phyloP scores from a whole-genome alignment of 2,329 filamentous ascomycete species.

The Cytospora piceae region DNA sequence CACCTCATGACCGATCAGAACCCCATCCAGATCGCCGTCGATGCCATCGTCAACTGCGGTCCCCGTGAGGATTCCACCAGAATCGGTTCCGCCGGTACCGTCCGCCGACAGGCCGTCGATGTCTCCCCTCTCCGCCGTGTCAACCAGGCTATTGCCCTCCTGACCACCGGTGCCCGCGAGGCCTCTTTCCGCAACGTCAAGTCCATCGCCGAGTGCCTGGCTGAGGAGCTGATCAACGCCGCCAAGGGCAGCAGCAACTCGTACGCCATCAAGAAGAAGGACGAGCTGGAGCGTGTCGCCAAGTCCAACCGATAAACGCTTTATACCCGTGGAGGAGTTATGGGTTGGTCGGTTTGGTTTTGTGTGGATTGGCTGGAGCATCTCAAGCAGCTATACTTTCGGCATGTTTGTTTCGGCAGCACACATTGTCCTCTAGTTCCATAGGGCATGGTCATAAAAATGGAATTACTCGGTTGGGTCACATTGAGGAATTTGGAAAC shows the following conservation, averaged over 20 bases:
- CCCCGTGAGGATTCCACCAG: constrained; percentile 99
- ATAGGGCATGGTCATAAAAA: constrained; percentile 30
- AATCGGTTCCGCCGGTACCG: constrained; percentile 99
- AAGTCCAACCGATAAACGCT: constrained; percentile 98
- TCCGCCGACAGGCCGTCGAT: constrained; percentile 99
- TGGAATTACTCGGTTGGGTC: constrained; percentile 32
- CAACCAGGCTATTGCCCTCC: constrained; percentile 99
- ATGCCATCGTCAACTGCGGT: constrained; percentile 99
- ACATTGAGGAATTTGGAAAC: constrained; percentile 24
- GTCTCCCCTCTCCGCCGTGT: constrained; percentile 98
- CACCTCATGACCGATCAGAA: constrained; percentile 99
- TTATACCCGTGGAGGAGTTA: constrained; percentile 28
- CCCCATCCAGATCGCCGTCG: constrained; percentile 99
- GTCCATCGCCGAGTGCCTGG: constrained; percentile 98
- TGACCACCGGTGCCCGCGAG: constrained; percentile 98
- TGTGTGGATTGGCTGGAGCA: constrained; percentile 8
- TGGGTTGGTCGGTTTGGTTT: constrained; percentile 37
- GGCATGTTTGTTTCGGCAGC: constrained; percentile 13
- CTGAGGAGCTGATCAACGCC: constrained; percentile 99
- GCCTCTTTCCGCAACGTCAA: constrained; percentile 99
- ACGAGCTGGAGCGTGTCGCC: constrained; percentile 99
- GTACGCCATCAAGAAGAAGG: constrained; percentile 99
- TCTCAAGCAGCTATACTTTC: constrained; percentile 5
- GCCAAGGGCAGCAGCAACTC: constrained; percentile 99
- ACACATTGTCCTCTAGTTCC: constrained; percentile 26